Base-by-base conservation (phyloP, 306 rosid species). In the Prunus kanzakura region DNA sequence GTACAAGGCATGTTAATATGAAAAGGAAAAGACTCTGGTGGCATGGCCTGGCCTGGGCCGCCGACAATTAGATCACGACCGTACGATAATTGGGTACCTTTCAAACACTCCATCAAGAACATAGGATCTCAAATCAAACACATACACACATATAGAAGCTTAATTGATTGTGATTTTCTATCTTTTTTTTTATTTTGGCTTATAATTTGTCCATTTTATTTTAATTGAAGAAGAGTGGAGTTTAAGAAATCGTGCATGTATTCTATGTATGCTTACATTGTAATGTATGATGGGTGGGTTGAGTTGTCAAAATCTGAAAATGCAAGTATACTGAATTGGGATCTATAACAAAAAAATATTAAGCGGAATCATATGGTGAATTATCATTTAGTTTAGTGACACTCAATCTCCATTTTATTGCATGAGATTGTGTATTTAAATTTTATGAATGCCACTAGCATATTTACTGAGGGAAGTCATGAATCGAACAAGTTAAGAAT, bases 31-130 rank as follows among this genome's bases (percentile, higher is more conserved):
- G 35, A 57, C 11, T 2, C 10, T 51, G 68, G 78, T 83, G 82
- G 78, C 82, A 81, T 76, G 81, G 79, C 58, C 74, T 79, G 77
- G 81, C 87, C 84, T 79, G 77, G 82, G 86, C 84, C 82, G 84
- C 91, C 89, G 89, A 88, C 93, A 86, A 84, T 69, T 75, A 45
- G 88, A 88, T 89, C 80, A 77, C 46, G 85, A 81, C 86, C 87
- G 87, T 88, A 85, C 92, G 68, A 87, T 85, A n/a, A 73, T 75
- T 45, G 41, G 55, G 60, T 73, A 73, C 45, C 77, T 46, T 46
- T 20, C 29, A 4, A 46, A 61, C 68, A 61, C 9, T 62, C 10
- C 67, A 73, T 58, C 76, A 43, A 57, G 45, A 14, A 77, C 72
- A 76, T 29, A 46, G 35, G 71, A 75, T 89, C 87, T 76, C 65